Evolutionary conservation across 768 basidiomycete species (phyloP).

Genomic region (Mycena maculata): DNA sequence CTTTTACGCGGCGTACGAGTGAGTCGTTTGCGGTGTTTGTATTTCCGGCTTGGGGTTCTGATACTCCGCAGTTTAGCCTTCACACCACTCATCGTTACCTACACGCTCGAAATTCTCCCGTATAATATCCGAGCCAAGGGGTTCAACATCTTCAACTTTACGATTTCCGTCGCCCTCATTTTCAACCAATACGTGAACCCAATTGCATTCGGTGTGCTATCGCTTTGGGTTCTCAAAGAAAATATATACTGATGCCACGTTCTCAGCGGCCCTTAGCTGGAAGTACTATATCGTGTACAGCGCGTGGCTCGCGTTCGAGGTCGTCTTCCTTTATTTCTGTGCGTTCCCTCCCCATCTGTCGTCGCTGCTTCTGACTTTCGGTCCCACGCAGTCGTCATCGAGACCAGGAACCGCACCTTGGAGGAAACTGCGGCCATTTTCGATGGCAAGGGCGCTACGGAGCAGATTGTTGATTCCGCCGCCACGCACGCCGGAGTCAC

Average conservation of each 20-base stretch:
- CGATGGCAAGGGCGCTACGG: conserved; percentile 70
- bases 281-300: conserved; percentile 85
- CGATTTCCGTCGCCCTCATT: conserved; percentile 81
- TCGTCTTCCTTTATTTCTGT: conserved; percentile 72
- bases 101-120: conserved; percentile 91
- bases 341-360: not conserved
- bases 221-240: not conserved
- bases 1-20: conserved; percentile 1
- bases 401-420: conserved; percentile 79
- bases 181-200: conserved; percentile 93
- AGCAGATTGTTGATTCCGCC: conserved; percentile 47
- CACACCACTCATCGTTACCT: conserved; percentile 81
- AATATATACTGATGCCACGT: conserved; percentile 2
- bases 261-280: conserved; percentile 65
- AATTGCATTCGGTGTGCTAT: conserved; percentile 64
- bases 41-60: not conserved
- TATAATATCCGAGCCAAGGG: conserved; percentile 88
- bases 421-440: conserved; percentile 87
- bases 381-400: conserved; percentile 63
- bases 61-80: not conserved
- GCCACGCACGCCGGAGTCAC: conserved; percentile 37
- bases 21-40: not conserved
- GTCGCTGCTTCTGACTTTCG: not conserved
- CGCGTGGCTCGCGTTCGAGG: conserved; percentile 75
- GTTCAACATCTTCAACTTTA: conserved; percentile 83